Conservation (phyloP, 2,329 filamentous ascomycete genomes). For the Stemphylium beticola region DNA sequence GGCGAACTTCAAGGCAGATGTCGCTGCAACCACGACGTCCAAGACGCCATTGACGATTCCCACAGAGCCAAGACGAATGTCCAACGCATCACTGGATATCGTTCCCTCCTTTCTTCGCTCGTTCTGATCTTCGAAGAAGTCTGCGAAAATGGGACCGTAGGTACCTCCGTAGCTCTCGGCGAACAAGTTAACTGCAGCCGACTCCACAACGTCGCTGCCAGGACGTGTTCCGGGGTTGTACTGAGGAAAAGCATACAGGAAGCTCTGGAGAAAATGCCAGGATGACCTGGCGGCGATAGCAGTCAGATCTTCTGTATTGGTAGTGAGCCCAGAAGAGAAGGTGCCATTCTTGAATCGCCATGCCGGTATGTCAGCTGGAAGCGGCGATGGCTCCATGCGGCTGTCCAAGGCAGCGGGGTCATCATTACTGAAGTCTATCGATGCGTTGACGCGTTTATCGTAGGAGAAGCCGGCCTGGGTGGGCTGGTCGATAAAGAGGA, state of each 20-base stretch:
- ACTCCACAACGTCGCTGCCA: conserved; percentile 45
- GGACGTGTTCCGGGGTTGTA: conserved; percentile 58
- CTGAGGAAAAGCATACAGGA: conserved; percentile 64
- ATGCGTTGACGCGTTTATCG: conserved; percentile 64
- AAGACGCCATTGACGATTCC: conserved; percentile 76
- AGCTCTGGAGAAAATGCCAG: conserved; percentile 71
- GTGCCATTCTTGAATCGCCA: conserved; percentile 66
- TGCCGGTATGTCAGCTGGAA: conserved; percentile 40
- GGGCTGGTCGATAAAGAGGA: conserved; percentile 68
- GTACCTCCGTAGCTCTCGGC: conserved; percentile 74
- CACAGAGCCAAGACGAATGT: conserved; percentile 66
- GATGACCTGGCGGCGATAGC: conserved; percentile 63
- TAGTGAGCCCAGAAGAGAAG: conserved; percentile 62
- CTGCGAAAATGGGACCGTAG: conserved; percentile 70
- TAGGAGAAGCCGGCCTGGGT: conserved; percentile 74
- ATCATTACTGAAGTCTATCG: conserved; percentile 25
- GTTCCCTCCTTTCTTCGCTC: conserved; percentile 58
- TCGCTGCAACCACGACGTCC: conserved; percentile 67
- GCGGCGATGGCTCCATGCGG: conserved; percentile 33
- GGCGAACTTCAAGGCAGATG: conserved; percentile 64
- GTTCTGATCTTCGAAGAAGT: conserved; percentile 67
- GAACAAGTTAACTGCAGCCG: conserved; percentile 68
- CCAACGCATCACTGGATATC: conserved; percentile 59
- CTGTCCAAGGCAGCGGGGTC: not conserved
- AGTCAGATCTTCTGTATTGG: conserved; percentile 62